Base-by-base conservation (phyloP, 2,329 filamentous ascomycete species). In the Helminthosporium solani region DNA sequence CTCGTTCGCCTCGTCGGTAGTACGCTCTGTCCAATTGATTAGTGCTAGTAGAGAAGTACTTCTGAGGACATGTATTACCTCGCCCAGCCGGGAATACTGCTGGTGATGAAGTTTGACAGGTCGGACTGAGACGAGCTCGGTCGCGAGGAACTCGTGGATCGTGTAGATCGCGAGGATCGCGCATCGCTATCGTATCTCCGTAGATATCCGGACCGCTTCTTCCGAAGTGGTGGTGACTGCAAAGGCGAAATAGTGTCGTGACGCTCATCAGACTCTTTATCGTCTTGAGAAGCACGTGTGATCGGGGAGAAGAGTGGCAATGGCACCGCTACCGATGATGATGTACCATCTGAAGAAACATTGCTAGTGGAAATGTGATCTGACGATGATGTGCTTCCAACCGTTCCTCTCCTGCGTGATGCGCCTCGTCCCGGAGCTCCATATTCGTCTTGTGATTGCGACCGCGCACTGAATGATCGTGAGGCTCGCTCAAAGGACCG, bases 211-310 rank as follows among this genome's bases (percentile, higher is more conserved):
- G 70, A 73, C n/a, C 61, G 62, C 52, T 72, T 69, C 50, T 60
- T 61, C 21, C 64, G 61, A 37, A 73, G 50, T 3, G 68, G 69
- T 28, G 67, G 66, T 19, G 67, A 68, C 16, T 68, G 58, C n/a
- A 73, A 54, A 9, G 70, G 68, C 15, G 66, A 67, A 23, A 73
- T 63, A 2, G 66, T 70, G 44, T 73, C 70, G 20, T 70, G 58
- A n/a, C 61, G 59, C 51, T 67, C 65, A 39, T 58, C 52, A 14
- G 46, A 68, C 21, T 69, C 62, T 44, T 61, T 60, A 27, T 65
- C 62, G n/a, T 68, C 62, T 30, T 54, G 36, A 5, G 52, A 53
- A 34, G 56, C 44, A 47, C 52, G 44, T 25, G 58, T 54, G 25
- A 54, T 46, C 30, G 66, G 64, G 31, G 64, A 64, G 47, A 72